A percentile compares a stretch with the other conserved stretches of the same genome.
Evolutionary conservation across 768 basidiomycete genomes (phyloP).

Genomic region (Suillus sp.): DNA sequence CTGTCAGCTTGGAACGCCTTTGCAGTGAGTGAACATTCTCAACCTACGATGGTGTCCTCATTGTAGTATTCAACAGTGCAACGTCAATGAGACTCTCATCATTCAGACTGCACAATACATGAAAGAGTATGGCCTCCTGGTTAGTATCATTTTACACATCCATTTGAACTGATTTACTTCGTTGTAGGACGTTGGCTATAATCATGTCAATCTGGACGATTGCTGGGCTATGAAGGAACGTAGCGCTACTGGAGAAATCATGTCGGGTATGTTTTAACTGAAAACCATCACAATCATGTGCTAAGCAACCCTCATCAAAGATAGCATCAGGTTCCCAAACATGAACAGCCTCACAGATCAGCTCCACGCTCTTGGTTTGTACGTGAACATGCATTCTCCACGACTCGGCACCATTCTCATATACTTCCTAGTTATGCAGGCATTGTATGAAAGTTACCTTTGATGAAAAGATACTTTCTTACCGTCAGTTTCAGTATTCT

Average conservation of each 20-base stretch:
- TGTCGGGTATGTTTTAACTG: slow-evolving; percentile 45
- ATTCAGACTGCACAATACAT: slow-evolving; percentile 52
- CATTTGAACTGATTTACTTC: slow-evolving; percentile 13
- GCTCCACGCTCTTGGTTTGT: slow-evolving; percentile 60
- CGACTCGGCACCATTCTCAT: slow-evolving; percentile 10
- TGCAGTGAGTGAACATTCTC: slow-evolving; percentile 41
- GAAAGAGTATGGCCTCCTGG: slow-evolving; percentile 53
- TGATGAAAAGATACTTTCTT: neutral
- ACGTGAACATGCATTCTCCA: slow-evolving; percentile 21
- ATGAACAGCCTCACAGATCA: slow-evolving; percentile 57
- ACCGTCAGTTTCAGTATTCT: slow-evolving; percentile 47
- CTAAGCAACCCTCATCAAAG: slow-evolving; percentile 29
- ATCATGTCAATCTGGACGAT: slow-evolving; percentile 62
- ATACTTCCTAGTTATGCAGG: slow-evolving; percentile 49
- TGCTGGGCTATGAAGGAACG: slow-evolving; percentile 63
- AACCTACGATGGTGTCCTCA: neutral
- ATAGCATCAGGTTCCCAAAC: slow-evolving; percentile 52
- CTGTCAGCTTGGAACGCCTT: slow-evolving; percentile 66
- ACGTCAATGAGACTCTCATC: slow-evolving; percentile 55
- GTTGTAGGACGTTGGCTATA: slow-evolving; percentile 55
- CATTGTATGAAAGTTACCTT: slow-evolving; percentile 44
- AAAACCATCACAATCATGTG: neutral
- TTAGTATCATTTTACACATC: slow-evolving; percentile 21
- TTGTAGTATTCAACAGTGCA: slow-evolving; percentile 43
- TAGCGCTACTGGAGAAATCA: slow-evolving; percentile 50